Evolutionary conservation across 495 filamentous ascomycete genomes (phyloP).

Genomic region (Penicillium manginii): DNA sequence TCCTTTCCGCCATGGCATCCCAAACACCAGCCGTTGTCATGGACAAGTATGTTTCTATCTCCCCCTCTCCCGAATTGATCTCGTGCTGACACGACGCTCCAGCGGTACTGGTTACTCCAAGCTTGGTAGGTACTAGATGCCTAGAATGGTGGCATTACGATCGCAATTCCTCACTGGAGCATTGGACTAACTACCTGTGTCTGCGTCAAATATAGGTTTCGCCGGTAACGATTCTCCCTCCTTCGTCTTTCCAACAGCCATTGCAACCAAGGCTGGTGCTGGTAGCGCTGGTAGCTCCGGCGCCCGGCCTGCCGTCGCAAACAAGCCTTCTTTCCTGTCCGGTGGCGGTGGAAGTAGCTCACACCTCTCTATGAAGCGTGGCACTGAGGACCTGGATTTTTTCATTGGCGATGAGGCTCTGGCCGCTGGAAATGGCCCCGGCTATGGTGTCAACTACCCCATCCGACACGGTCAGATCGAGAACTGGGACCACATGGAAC

Average conservation of each 20-base stretch:
- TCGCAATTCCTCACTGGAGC: constrained; percentile 21
- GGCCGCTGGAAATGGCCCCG: constrained; percentile 78
- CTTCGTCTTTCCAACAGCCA: constrained; percentile 98
- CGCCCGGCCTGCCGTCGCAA: constrained; percentile 84
- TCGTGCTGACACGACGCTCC: constrained; percentile 32
- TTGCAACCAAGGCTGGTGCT: constrained; percentile 85
- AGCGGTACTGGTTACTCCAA: constrained; percentile 99
- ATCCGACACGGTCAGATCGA: constrained; percentile 98
- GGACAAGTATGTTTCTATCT: constrained; percentile 85
- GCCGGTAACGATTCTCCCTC: constrained; percentile 99
- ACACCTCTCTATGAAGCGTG: constrained; percentile 87
- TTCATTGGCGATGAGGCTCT: constrained; percentile 98
- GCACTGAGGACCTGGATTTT: constrained; percentile 97
- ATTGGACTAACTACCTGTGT: constrained; percentile 33
- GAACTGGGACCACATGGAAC: constrained; percentile 99
- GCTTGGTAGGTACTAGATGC: constrained; percentile 67
- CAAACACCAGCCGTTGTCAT: constrained; percentile 99
- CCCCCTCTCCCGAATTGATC: constrained; percentile 15
- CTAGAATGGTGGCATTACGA: constrained; percentile 8
- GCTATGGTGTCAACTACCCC: constrained; percentile 95
- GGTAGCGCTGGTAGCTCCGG: constrained; percentile 74
- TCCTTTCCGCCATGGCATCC: constrained; percentile 71
- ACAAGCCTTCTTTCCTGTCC: constrained; percentile 94
- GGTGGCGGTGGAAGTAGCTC: constrained; percentile 81
- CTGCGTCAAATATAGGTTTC: constrained; percentile 67